Conservation (phyloP, 106 monocot genomes). For the Platanthera zijinensis region DNA sequence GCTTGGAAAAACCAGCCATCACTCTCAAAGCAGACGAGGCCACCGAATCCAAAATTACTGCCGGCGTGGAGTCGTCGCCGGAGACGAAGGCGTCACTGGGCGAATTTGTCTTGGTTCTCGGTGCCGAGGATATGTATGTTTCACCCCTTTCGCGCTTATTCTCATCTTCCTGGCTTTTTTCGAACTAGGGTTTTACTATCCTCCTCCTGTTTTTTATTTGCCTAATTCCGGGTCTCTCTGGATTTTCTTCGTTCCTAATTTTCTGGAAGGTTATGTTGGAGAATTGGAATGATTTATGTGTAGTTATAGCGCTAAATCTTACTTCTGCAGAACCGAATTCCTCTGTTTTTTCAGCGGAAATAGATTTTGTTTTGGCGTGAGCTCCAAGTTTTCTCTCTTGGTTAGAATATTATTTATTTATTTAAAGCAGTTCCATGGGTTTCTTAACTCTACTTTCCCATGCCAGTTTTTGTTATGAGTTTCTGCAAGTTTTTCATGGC, state of each 20-base stretch:
- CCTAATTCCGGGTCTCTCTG: neutral
- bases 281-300: neutral
- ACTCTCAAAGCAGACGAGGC: neutral
- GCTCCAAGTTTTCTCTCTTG: neutral
- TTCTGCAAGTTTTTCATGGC: conserved; percentile 3
- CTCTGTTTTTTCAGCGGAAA: neutral
- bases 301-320: neutral
- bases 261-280: neutral
- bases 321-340: neutral
- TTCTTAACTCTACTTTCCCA: neutral
- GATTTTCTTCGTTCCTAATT: neutral
- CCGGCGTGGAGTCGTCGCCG: conserved; percentile 11
- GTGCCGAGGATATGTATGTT: conserved; percentile 32
- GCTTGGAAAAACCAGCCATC: conserved; percentile 51
- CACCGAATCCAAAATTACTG: neutral
- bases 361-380: neutral
- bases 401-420: neutral
- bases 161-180: neutral
- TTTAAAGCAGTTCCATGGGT: neutral
- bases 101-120: conserved; percentile 34
- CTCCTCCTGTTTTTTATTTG: neutral
- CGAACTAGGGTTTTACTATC: neutral
- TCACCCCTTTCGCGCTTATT: neutral
- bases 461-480: neutral
- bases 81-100: conserved; percentile 34